Evolutionary conservation across 495 filamentous ascomycete genomes (phyloP), one percentile per base, ranked within the genome.

Genomic region (Glutinoglossum americanum): DNA sequence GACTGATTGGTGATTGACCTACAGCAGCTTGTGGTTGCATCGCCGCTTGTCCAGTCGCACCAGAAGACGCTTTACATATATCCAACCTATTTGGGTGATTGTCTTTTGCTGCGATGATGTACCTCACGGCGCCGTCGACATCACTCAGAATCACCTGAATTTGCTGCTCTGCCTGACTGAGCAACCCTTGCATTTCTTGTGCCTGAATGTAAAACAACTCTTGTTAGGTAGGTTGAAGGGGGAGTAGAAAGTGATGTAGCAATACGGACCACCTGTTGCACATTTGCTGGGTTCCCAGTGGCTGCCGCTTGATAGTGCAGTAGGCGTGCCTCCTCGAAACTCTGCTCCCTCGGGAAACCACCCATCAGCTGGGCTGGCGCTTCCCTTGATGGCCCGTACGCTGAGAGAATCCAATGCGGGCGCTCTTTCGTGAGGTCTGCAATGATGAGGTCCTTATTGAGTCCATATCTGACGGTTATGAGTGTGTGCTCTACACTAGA

Each of bases 81-180:
- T 94, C 89, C 54, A 79, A 72, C 15, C 88, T 78, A 62, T 94
- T 94, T 0, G 85, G 86, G 64, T 90, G 89, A 49, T 81, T 76
- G 41, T 88, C 81, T 33, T 66, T 76, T 21, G 76, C 82, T 17
- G 80, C 76, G 13, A 80, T 64, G 25, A 94, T 68, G 64, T 83
- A 94, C 49, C 83, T 74, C 49, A 87, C 72, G 3, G 87, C 89
- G 3, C 77, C 82, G 59, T 84, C 74, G 26, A 85, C 63, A 62
- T 94, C 80, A 58, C 70, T 76, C 1, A 86, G 66, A 0, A 78
- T 77, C 19, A 69, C 71, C 55, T 84, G 76, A 27, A 85, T 87
- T 63, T 92, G 86, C 49, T 79, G 72, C 53, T 83, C 66, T 4
- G 81, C 80, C 53, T 78, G 73, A 11, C 73, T 70, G 59, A 77